A percentile compares a stretch with the other conserved stretches of the same genome.
Conservation (phyloP, 192 early-diverging fungal genomes). For the Backusella sp. region DNA sequence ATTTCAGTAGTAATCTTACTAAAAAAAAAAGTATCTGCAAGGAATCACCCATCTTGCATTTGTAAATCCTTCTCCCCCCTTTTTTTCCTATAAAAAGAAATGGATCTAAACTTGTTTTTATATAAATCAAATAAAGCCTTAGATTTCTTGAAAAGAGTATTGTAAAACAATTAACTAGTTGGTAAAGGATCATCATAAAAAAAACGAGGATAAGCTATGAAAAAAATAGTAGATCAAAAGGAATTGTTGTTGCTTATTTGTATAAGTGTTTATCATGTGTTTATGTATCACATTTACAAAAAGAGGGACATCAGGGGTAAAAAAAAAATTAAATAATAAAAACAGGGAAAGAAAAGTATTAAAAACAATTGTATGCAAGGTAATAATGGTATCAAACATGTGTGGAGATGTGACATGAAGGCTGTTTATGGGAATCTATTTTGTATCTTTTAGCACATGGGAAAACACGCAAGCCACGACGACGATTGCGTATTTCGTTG, state of each 20-base stretch:
- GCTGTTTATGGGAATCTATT: background rate
- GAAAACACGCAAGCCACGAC: slow-evolving; percentile 5
- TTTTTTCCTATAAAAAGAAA: too few relatives aligned
- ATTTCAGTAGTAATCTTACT: too few relatives aligned
- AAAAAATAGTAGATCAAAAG: background rate
- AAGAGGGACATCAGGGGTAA: background rate
- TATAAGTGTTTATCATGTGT: background rate
- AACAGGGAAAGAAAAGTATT: background rate
- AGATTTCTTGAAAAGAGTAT: too few relatives aligned
- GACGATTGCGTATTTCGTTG: background rate
- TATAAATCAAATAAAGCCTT: too few relatives aligned
- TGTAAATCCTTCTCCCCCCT: too few relatives aligned
- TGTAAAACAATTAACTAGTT: too few relatives aligned
- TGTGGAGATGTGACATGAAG: background rate
- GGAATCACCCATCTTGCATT: too few relatives aligned
- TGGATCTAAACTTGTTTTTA: too few relatives aligned
- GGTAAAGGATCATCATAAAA: too few relatives aligned
- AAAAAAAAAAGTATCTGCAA: too few relatives aligned
- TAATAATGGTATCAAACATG: background rate
- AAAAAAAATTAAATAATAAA: background rate
- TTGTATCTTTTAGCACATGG: background rate
- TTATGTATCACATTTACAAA: background rate
- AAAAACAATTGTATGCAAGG: background rate
- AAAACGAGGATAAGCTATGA: background rate
- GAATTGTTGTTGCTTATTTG: background rate